phyloP scores from a whole-genome alignment of 208 protist genomes.

The Leishmania tropica region DNA sequence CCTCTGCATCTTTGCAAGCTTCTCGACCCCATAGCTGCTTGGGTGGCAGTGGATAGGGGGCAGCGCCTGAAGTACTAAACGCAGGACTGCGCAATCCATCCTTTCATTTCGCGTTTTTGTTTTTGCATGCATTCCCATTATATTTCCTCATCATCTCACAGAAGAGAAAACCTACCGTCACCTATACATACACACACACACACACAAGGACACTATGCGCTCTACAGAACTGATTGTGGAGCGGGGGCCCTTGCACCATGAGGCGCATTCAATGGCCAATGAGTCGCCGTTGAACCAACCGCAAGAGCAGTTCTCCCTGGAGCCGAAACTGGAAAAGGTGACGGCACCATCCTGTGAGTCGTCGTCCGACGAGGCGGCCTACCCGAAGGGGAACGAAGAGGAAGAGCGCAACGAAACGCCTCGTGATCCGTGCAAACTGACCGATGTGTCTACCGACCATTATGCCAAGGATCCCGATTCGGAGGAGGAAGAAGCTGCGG shows the following conservation, averaged over 20 bases:
- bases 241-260: constrained; percentile 7
- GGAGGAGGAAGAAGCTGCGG: not conserved
- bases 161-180: not conserved
- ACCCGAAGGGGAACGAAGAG: not conserved
- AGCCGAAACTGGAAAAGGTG: not conserved
- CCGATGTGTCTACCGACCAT: not conserved
- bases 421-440: no score
- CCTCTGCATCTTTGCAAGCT: not conserved
- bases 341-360: not conserved
- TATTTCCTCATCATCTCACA: not conserved
- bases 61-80: not conserved
- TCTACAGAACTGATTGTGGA: constrained; percentile 8
- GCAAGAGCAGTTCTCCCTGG: not conserved
- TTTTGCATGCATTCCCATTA: not conserved
- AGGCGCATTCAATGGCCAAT: not conserved
- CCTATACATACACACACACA: not conserved
- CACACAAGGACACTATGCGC: constrained; percentile 5
- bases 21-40: not conserved
- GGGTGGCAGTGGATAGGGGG: not conserved
- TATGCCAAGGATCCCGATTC: not conserved
- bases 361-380: not conserved
- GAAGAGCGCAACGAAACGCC: not conserved
- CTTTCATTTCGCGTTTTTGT: not conserved
- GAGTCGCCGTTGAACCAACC: not conserved
- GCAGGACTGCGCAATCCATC: not conserved